A percentile compares a stretch with the other conserved stretches of the same genome.
Conservation (phyloP, 306 rosid genomes). For the Sicyos edulis region DNA sequence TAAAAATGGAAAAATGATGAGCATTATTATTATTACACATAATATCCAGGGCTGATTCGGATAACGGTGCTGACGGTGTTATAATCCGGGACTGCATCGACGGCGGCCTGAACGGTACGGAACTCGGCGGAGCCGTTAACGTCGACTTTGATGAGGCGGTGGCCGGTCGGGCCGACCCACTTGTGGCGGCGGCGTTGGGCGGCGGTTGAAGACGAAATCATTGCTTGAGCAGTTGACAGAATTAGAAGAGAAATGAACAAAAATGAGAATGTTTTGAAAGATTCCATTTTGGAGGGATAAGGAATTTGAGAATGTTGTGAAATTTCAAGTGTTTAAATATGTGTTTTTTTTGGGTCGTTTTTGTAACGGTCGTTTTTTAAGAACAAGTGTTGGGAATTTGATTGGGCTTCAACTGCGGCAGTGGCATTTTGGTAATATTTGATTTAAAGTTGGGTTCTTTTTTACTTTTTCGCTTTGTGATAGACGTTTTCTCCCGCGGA, state of each 20-base stretch:
- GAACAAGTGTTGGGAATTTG: background rate
- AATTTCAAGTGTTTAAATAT: background rate
- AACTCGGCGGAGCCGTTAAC: conserved; percentile 50
- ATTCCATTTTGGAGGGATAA: background rate
- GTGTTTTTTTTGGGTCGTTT: background rate
- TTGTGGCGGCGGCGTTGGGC: conserved; percentile 26
- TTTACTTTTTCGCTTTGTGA: background rate
- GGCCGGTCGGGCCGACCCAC: conserved; percentile 65
- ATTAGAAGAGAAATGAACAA: background rate
- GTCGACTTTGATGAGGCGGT: conserved; percentile 51
- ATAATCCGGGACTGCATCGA: conserved; percentile 52
- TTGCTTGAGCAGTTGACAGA: background rate
- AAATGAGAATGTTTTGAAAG: background rate
- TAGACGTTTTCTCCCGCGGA: conserved; percentile 12
- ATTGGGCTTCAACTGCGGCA: background rate
- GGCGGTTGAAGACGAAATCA: background rate
- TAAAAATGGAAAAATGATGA: background rate
- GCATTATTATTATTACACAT: conserved; percentile 36
- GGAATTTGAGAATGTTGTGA: background rate
- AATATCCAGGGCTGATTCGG: conserved; percentile 62
- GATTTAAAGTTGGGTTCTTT: background rate
- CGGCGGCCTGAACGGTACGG: conserved; percentile 68
- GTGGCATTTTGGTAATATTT: background rate
- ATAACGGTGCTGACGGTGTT: conserved; percentile 51
- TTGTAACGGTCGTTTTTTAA: conserved; percentile 16